These are phyloP conservation scores for Herpetomonas samuelpessoai DNA, from an alignment of 208 protist species.

Conservation along the genomic window DNA sequence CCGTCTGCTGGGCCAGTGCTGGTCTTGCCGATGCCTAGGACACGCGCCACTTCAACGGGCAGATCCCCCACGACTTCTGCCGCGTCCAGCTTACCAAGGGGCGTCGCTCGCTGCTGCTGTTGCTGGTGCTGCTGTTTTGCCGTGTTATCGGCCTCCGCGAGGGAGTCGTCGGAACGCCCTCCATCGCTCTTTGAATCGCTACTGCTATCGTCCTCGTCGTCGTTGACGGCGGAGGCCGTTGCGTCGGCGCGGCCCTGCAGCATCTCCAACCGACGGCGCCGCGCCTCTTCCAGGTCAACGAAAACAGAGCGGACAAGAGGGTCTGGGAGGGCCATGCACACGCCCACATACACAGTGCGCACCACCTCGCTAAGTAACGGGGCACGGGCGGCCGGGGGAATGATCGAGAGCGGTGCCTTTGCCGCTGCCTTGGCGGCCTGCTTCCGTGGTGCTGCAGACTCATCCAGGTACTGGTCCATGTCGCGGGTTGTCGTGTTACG, in stretches of 20 bases:
- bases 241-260: constrained; percentile 8
- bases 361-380: constrained; percentile 80
- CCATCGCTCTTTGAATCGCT: not conserved
- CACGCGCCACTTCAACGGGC: constrained; percentile 1
- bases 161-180: not conserved
- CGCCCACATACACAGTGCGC: constrained; percentile 65
- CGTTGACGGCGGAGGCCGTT: constrained; percentile 4
- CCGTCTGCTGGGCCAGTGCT: constrained; percentile 10
- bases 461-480: constrained; percentile 34
- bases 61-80: not conserved
- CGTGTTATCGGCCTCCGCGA: constrained; percentile 4
- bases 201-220: not conserved
- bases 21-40: not conserved
- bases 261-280: constrained; percentile 7
- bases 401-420: constrained; percentile 29
- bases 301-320: constrained; percentile 76
- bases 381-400: constrained; percentile 60
- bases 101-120: not conserved
- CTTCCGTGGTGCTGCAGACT: constrained; percentile 22
- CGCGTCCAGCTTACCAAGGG: constrained; percentile 1
- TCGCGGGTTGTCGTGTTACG: constrained; percentile 54
- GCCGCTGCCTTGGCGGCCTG: constrained; percentile 28
- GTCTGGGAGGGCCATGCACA: constrained; percentile 48
- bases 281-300: constrained; percentile 37
- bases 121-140: not conserved